These are phyloP conservation scores for Rhodotorula diobovata DNA, from an alignment of 768 basidiomycete genomes.

Conservation along the genomic window DNA sequence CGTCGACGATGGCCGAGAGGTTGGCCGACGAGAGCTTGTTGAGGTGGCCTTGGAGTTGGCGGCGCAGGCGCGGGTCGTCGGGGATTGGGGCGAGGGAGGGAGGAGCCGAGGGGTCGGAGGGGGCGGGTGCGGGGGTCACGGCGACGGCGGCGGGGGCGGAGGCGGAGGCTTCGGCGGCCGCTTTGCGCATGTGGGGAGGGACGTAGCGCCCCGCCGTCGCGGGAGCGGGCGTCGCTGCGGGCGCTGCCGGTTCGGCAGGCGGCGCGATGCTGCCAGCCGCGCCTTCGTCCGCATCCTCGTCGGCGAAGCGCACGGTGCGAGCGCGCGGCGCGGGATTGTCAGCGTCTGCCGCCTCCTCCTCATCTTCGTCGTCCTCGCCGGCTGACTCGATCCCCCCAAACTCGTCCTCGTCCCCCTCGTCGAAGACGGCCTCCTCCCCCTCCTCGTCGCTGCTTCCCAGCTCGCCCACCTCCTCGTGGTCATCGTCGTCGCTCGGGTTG, in stretches of 20 bases:
- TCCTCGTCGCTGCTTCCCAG: constrained; percentile 27
- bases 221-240: constrained; percentile 6
- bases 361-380: constrained; percentile 38
- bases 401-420: constrained; percentile 43
- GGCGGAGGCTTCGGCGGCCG: neutral
- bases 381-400: too few relatives aligned
- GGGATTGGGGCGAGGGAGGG: constrained; percentile 13
- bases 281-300: constrained; percentile 32
- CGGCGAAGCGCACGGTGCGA: constrained; percentile 14
- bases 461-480: constrained; percentile 33
- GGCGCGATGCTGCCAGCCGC: neutral
- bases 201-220: constrained; percentile 57
- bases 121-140: too few relatives aligned
- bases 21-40: constrained; percentile 41
- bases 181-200: constrained; percentile 68
- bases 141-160: neutral
- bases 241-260: neutral
- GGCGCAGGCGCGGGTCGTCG: constrained; percentile 37
- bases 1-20: constrained; percentile 34
- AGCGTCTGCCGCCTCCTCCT: neutral
- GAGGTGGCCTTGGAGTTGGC: constrained; percentile 38
- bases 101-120: too few relatives aligned
- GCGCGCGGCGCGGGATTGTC: neutral
- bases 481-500: constrained; percentile 34
- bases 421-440: constrained; percentile 44